These are phyloP conservation scores for Limonium bicolor DNA, from an alignment of 148 eudicot species.

Conservation along the genomic window DNA sequence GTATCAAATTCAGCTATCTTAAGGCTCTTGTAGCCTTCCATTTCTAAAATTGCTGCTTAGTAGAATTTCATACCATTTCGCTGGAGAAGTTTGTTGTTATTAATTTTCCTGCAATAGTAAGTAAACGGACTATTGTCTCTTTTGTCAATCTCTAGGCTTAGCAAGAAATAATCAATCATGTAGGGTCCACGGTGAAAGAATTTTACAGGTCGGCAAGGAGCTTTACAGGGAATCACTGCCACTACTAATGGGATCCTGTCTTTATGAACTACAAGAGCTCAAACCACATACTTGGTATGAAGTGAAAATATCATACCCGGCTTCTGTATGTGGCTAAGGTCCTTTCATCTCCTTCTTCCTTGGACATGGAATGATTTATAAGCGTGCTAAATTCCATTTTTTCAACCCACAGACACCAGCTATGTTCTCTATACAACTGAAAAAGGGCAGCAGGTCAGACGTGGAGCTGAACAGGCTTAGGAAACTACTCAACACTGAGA, in stretches of 20 bases:
- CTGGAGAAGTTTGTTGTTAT: too few species aligned
- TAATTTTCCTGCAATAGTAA: too few species aligned
- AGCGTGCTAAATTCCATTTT: conserved; percentile 2
- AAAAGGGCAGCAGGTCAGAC: conserved; percentile 29
- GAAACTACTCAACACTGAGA: conserved; percentile 75
- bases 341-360: neutral
- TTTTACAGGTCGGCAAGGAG: conserved; percentile 58
- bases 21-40: too few species aligned
- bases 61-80: too few species aligned
- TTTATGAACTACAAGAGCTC: conserved; percentile 53
- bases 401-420: conserved; percentile 51
- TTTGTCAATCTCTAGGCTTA: too few species aligned
- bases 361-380: neutral
- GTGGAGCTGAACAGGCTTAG: conserved; percentile 31
- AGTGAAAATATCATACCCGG: conserved; percentile 99
- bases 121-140: too few species aligned
- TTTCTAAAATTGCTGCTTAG: too few species aligned
- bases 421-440: conserved; percentile 53
- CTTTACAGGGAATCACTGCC: conserved; percentile 53
- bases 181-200: neutral
- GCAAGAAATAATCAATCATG: too few species aligned
- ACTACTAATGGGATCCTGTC: conserved; percentile 48
- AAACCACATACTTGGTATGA: conserved; percentile 63
- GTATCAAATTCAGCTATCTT: too few species aligned
- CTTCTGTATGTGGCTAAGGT: conserved; percentile 54